Evolutionary conservation across 495 filamentous ascomycete genomes (phyloP).

Genomic region (Filosporella fistucella): DNA sequence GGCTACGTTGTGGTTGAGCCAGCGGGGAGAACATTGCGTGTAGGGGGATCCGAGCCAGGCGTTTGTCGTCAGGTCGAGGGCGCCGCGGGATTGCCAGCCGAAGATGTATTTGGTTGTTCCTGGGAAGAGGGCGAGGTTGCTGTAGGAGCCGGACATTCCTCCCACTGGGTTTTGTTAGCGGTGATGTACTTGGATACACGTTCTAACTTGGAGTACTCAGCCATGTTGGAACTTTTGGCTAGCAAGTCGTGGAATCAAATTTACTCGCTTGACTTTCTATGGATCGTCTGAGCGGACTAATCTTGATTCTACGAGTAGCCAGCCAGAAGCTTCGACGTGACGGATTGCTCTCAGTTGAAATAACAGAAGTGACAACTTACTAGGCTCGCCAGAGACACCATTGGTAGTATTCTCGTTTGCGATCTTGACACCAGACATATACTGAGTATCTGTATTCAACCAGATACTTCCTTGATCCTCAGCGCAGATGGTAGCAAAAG

Average conservation of each 20-base stretch:
- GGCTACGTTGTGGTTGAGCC: slow-evolving; percentile 46
- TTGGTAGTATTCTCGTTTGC: slow-evolving; percentile 53
- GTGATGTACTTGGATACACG: not conserved
- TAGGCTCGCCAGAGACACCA: slow-evolving; percentile 45
- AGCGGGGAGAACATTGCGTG: slow-evolving; percentile 40
- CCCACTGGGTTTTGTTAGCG: too few relatives aligned
- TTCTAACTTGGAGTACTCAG: too few relatives aligned
- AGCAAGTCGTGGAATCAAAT: too few relatives aligned
- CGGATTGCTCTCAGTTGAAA: too few relatives aligned
- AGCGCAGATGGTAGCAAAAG: slow-evolving; percentile 47
- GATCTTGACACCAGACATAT: slow-evolving; percentile 50
- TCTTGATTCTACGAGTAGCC: too few relatives aligned
- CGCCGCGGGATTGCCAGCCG: slow-evolving; percentile 47
- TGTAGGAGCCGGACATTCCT: slow-evolving; percentile 51
- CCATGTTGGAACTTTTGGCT: too few relatives aligned
- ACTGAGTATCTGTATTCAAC: slow-evolving; percentile 50
- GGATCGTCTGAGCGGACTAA: too few relatives aligned
- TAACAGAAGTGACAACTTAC: slow-evolving; percentile 7
- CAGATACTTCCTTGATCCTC: slow-evolving; percentile 54
- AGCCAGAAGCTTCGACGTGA: too few relatives aligned
- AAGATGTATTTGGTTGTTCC: slow-evolving; percentile 41
- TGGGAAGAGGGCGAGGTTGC: slow-evolving; percentile 41
- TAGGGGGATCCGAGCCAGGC: slow-evolving; percentile 47
- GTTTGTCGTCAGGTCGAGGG: slow-evolving; percentile 41
- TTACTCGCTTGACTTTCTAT: too few relatives aligned